Percentiles rank a stretch among this genome's conserved stretches.
Conservation (phyloP, 257 asterid genomes). For the Salvia hispanica region DNA sequence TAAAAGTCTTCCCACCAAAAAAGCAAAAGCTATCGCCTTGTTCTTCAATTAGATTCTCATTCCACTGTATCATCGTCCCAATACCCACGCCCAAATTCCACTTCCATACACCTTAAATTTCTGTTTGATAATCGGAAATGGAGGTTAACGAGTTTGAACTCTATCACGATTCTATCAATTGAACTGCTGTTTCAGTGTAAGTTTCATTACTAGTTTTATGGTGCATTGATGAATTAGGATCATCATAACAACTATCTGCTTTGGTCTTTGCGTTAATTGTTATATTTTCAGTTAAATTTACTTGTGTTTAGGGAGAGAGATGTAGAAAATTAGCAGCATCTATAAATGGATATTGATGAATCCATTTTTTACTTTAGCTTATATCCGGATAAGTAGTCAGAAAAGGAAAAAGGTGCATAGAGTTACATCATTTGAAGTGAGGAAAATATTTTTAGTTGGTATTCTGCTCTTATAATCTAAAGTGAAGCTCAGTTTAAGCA, state of each 20-base stretch:
- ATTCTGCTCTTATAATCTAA: background rate
- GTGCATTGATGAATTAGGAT: conserved; percentile 23
- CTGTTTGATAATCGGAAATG: conserved; percentile 38
- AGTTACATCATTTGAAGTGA: conserved; percentile 7
- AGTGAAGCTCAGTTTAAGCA: too few species aligned
- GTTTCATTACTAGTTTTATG: conserved; percentile 14
- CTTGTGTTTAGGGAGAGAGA: conserved; percentile 15
- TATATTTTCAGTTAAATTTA: background rate
- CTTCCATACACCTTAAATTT: background rate
- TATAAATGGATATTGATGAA: conserved; percentile 6
- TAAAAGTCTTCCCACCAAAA: conserved; percentile 62
- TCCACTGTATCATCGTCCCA: conserved; percentile 18
- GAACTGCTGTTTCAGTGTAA: conserved; percentile 38
- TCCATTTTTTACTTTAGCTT: background rate
- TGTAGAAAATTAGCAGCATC: conserved; percentile 3
- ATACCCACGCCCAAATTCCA: conserved; percentile 24
- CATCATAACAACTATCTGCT: background rate
- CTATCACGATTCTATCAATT: conserved; percentile 58
- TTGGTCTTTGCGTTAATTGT: background rate
- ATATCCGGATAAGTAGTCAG: conserved; percentile 12
- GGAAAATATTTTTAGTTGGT: background rate
- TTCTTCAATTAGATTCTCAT: conserved; percentile 19
- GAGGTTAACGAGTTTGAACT: conserved; percentile 63
- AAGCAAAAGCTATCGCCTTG: conserved; percentile 37
- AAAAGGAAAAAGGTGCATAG: background rate